Conservation (phyloP, 176 grass and related monocot species). For the Bonia amplexicaulis region DNA sequence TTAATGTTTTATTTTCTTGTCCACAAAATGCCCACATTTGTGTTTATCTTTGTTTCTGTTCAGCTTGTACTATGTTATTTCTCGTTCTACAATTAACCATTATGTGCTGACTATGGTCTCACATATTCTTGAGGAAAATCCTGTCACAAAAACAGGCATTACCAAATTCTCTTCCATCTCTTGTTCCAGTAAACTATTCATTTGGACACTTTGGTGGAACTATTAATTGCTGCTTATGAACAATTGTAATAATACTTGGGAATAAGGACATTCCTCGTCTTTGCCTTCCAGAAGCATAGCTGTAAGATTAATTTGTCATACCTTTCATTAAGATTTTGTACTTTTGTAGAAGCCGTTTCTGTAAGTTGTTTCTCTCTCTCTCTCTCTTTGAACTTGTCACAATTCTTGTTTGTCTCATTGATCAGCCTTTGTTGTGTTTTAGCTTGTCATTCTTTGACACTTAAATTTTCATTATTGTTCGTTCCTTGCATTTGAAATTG, state of each 20-base stretch:
- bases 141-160: background rate
- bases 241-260: background rate
- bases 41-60: conserved; percentile 1
- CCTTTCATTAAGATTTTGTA: background rate
- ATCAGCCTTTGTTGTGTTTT: background rate
- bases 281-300: background rate
- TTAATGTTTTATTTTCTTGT: background rate
- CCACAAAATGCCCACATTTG: background rate
- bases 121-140: background rate
- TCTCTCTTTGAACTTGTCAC: background rate
- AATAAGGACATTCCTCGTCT: background rate
- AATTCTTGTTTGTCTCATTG: background rate
- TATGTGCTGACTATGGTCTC: background rate
- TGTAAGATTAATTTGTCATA: background rate
- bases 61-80: background rate
- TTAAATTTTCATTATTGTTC: background rate
- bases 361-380: background rate
- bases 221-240: background rate
- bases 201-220: background rate
- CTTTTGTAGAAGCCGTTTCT: background rate
- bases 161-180: background rate
- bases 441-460: background rate
- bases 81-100: conserved; percentile 2
- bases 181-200: background rate
- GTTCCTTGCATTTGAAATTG: background rate